These are phyloP conservation scores for Globisporangium polare DNA, from an alignment of 352 stramenopile genomes.

Conservation along the genomic window DNA sequence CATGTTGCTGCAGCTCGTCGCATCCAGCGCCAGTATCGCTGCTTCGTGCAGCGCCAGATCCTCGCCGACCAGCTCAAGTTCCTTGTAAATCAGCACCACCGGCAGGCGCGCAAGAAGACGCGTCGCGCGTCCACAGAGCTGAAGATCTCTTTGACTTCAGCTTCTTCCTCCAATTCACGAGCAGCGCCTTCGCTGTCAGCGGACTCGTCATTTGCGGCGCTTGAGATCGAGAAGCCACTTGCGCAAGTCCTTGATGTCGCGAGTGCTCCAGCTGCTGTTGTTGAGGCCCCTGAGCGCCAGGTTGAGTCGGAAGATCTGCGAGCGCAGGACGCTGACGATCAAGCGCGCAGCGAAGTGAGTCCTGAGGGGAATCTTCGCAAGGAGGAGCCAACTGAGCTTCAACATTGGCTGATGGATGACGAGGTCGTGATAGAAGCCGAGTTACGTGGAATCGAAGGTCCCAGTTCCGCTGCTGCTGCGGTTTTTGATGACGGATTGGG, in stretches of 20 bases:
- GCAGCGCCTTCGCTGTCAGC: not conserved
- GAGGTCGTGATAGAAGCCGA: not conserved
- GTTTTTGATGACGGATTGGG: not conserved
- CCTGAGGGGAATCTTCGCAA: not conserved
- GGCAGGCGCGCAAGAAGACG: slow-evolving; percentile 24
- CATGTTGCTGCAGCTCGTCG: not conserved
- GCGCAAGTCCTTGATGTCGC: not conserved
- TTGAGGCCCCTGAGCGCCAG: not conserved
- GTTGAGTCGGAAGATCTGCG: not conserved
- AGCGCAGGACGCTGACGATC: not conserved
- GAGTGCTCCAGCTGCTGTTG: not conserved
- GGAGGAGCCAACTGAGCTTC: not conserved
- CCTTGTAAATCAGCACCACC: slow-evolving; percentile 29
- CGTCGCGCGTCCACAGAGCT: slow-evolving; percentile 11
- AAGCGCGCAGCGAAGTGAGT: not conserved
- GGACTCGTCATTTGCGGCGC: not conserved
- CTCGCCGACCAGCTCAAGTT: slow-evolving; percentile 38
- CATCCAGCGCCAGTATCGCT: slow-evolving; percentile 42
- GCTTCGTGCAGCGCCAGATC: slow-evolving; percentile 25
- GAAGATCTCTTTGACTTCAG: not conserved
- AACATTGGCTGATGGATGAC: not conserved
- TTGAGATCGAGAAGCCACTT: not conserved
- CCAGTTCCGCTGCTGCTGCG: not conserved
- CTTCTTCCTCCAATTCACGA: not conserved
- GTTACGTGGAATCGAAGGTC: not conserved